These are phyloP conservation scores for Spizellomyces punctatus DNA, from an alignment of 192 early-diverging fungal species.

Conservation along the genomic window DNA sequence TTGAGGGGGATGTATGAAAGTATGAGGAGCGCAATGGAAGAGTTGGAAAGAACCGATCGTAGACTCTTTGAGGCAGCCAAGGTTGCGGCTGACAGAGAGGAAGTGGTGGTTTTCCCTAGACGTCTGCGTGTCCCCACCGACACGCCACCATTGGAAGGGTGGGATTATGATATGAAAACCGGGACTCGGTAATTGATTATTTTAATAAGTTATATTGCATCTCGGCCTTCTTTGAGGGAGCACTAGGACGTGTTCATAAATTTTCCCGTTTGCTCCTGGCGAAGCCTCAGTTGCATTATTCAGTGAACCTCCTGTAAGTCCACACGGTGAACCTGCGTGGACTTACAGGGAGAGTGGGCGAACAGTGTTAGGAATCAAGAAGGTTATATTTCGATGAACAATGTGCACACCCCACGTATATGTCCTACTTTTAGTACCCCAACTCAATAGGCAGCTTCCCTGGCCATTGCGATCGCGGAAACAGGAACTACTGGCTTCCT, in stretches of 20 bases:
- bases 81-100: slow-evolving; percentile 15
- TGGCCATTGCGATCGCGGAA: neutral
- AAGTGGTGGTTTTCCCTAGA: slow-evolving; percentile 41
- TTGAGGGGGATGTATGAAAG: slow-evolving; percentile 40
- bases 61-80: slow-evolving; percentile 50
- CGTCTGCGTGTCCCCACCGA: slow-evolving; percentile 50
- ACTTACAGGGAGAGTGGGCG: too few species aligned
- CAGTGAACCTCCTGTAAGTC: too few species aligned
- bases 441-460: neutral
- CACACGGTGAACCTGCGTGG: too few species aligned
- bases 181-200: neutral
- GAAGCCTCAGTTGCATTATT: too few species aligned
- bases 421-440: too few species aligned
- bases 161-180: slow-evolving; percentile 46
- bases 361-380: too few species aligned
- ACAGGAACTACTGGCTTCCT: neutral
- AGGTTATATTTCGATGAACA: too few species aligned
- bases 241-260: too few species aligned
- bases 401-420: too few species aligned
- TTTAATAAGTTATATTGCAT: too few species aligned
- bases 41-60: slow-evolving; percentile 44
- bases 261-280: too few species aligned
- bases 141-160: slow-evolving; percentile 47
- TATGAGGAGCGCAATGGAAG: slow-evolving; percentile 53
- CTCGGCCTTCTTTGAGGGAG: too few species aligned